Base-by-base conservation (phyloP, 2,329 filamentous ascomycete species). In the Beauveria brongniartii region DNA sequence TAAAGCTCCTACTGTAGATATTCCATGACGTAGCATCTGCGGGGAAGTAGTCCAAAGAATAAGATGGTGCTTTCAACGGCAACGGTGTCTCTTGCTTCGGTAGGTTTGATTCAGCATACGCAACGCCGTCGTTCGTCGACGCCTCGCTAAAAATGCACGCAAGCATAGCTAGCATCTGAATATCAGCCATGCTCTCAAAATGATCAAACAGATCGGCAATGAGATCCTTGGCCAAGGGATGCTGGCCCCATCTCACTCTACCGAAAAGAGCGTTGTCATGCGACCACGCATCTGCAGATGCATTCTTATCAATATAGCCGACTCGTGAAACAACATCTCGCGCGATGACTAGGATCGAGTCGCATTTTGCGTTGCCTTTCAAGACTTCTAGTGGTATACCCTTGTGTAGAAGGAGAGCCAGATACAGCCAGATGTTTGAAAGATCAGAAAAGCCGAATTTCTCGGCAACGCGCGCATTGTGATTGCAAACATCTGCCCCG, bases 401-500 rank as follows among this genome's bases (percentile, higher is more conserved):
- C 66, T 90, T 89, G 65, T 86, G 85, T 51, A 97, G 77, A 6
- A 97, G 79, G 62, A 97, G 78, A 20, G 85, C 87, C 59, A 91
- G 80, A 65, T 97, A 88, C 54, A 83, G 84, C 94, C 94, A 99
- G 7, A 96, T 83, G 66, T 91, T 85, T 28, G 89, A 87, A 34
- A 95, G 74, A 64, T 96, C 90, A 16, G 79, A 72, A 64, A 85
- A 82, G 5, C 88, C 90, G 66, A 88, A 81, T 64, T 84, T 86
- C 65, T 85, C 81, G 9, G 93, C 92, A 51, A 95, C 85, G 1
- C 76, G 75, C 9, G 92, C 90, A 71, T 99, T 99, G 68, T 95
- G 88, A 50, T 83, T 80, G 72, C 93, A 97, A 3, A 96, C 85
- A 43, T 88, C 83, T n/a, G 86, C 83, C 1, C 89, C 88, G 63